Evolutionary conservation across 2,329 filamentous ascomycete species (phyloP).

Genomic region (Lachnellula hyalina): DNA sequence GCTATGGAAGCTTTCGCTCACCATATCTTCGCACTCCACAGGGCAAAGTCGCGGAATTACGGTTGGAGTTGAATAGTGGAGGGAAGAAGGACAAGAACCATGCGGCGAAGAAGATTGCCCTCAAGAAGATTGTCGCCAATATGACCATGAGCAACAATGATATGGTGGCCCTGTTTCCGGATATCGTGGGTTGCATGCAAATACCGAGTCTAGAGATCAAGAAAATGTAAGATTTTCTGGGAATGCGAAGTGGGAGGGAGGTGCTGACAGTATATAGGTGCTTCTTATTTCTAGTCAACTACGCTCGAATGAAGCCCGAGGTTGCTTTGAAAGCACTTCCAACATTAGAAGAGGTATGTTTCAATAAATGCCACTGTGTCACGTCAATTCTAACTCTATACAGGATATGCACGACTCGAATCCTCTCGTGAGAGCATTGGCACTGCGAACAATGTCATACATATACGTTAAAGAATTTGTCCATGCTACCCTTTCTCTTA

Average conservation of each 20-base stretch:
- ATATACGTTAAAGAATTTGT: slow-evolving; percentile 96
- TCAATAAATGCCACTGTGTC: neutral
- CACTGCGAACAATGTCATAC: slow-evolving; percentile 93
- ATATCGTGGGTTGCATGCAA: slow-evolving; percentile 93
- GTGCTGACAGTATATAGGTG: slow-evolving; percentile 57
- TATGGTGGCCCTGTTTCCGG: slow-evolving; percentile 95
- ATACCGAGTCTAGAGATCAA: slow-evolving; percentile 95
- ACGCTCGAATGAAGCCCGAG: slow-evolving; percentile 89
- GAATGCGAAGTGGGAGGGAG: neutral
- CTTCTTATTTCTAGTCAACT: slow-evolving; percentile 96
- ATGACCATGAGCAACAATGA: slow-evolving; percentile 99
- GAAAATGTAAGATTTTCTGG: slow-evolving; percentile 71
- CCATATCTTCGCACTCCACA: slow-evolving; percentile 47
- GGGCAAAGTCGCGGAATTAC: slow-evolving; percentile 98
- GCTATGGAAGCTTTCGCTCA: slow-evolving; percentile 25
- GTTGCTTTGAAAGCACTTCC: slow-evolving; percentile 90
- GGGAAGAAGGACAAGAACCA: slow-evolving; percentile 98
- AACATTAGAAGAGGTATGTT: slow-evolving; percentile 68
- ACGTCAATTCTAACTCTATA: neutral
- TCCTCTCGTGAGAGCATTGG: slow-evolving; percentile 85
- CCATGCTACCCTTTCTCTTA: slow-evolving; percentile 77
- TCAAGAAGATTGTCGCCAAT: slow-evolving; percentile 99
- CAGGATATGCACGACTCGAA: slow-evolving; percentile 93
- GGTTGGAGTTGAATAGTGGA: slow-evolving; percentile 86
- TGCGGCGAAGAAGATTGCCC: slow-evolving; percentile 88